These are phyloP conservation scores for Elongisporangium prolatum DNA, from an alignment of 352 stramenopile species.

Conservation along the genomic window DNA sequence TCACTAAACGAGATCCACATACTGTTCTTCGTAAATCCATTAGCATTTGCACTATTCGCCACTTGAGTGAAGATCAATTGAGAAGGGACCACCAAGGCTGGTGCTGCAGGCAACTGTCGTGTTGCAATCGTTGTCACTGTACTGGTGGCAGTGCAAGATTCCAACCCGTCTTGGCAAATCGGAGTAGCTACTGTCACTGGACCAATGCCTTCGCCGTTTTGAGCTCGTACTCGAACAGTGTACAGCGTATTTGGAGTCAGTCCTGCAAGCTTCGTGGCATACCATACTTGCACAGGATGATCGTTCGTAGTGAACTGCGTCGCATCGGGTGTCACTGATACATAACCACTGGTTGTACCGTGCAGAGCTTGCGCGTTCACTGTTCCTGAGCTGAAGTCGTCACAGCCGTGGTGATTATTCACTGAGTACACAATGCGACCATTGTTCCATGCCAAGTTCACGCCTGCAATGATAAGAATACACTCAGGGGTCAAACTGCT, in stretches of 20 bases:
- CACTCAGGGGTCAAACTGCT: slow-evolving; percentile 40
- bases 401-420: slow-evolving; percentile 46
- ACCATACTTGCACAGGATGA: slow-evolving; percentile 11
- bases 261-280: slow-evolving; percentile 17
- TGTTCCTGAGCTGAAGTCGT: slow-evolving; percentile 33
- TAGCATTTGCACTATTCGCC: slow-evolving; percentile 31
- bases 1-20: slow-evolving; percentile 60
- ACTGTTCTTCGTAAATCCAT: slow-evolving; percentile 61
- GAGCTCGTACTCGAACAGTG: slow-evolving; percentile 72
- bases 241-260: slow-evolving; percentile 62
- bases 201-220: slow-evolving; percentile 84
- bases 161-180: slow-evolving; percentile 82
- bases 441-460: slow-evolving; percentile 31
- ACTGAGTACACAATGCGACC: slow-evolving; percentile 35
- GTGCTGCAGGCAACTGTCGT: slow-evolving; percentile 49
- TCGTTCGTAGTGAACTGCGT: slow-evolving; percentile 4
- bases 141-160: slow-evolving; percentile 54
- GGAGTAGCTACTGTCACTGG: slow-evolving; percentile 56
- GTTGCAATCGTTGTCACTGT: slow-evolving; percentile 31
- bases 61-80: slow-evolving; percentile 29
- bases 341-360: slow-evolving; percentile 33
- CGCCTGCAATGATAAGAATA: slow-evolving; percentile 35
- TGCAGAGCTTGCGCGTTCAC: slow-evolving; percentile 47
- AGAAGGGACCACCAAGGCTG: slow-evolving; percentile 36
- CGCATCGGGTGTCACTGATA: slow-evolving; percentile 17